A percentile compares a stretch with the other conserved stretches of the same genome.
Conservation (phyloP, 192 early-diverging fungal genomes). For the Coemansia sp. region DNA sequence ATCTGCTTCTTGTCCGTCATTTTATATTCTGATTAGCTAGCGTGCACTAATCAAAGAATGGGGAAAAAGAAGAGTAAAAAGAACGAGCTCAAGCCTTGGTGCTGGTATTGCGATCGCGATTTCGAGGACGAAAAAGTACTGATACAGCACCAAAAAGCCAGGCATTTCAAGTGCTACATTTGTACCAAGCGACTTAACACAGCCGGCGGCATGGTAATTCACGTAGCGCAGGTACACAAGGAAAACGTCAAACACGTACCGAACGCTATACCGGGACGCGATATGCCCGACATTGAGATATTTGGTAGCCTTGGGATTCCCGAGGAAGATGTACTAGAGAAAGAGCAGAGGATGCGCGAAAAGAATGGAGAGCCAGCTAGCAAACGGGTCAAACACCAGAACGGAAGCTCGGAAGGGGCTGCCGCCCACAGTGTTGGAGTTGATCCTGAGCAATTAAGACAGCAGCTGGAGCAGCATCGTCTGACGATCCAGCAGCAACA, state of each 20-base stretch:
- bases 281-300: slow-evolving; percentile 87
- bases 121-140: slow-evolving; percentile 96
- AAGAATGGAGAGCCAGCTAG: slow-evolving; percentile 49
- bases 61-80: slow-evolving; percentile 68
- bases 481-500: slow-evolving; percentile 52
- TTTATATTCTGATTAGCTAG: background rate
- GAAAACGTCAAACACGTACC: slow-evolving; percentile 74
- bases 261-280: slow-evolving; percentile 83
- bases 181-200: slow-evolving; percentile 88
- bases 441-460: slow-evolving; percentile 47
- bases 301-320: slow-evolving; percentile 96
- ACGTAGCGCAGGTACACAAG: slow-evolving; percentile 94
- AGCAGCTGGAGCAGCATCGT: slow-evolving; percentile 56
- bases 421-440: slow-evolving; percentile 32
- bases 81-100: slow-evolving; percentile 72
- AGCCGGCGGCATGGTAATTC: slow-evolving; percentile 87
- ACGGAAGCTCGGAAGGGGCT: slow-evolving; percentile 38
- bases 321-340: slow-evolving; percentile 71
- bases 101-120: slow-evolving; percentile 95
- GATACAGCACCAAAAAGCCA: slow-evolving; percentile 89
- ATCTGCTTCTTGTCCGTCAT: too few relatives aligned
- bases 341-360: slow-evolving; percentile 60
- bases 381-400: slow-evolving; percentile 45
- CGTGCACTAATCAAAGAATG: slow-evolving; percentile 13
- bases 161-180: slow-evolving; percentile 90